Evolutionary conservation across 495 filamentous ascomycete genomes (phyloP), one percentile per base, ranked within the genome.

Genomic region (Trichoderma reesei): DNA sequence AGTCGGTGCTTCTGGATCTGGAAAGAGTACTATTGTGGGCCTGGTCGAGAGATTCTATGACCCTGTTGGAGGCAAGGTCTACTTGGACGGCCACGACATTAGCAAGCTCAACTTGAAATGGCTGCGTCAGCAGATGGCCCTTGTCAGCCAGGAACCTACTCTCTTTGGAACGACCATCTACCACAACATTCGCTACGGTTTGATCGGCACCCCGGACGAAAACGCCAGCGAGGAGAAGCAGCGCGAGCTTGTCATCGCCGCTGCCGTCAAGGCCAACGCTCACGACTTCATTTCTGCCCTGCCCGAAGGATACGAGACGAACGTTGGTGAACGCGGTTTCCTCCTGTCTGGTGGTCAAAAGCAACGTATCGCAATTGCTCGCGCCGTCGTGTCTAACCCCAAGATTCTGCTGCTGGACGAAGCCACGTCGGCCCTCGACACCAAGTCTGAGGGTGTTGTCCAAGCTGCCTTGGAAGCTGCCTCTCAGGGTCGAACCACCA

Each of bases 21-120:
- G 93, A 41, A 98, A 98, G 76, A 91, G 88, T 67, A 97, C 92
- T 0, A 89, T 97, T 18, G 88, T 97, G 34, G 92, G 91, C 0
- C 71, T 90, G 33, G 67, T 89, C 16, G 82, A 87, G 69, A 72
- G 88, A 63, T 88, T 82, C 79, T 90, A 90, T 68, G 76, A 82
- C 56, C 69, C 79, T 3, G 75, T 85, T 69, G 73, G 62, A 5
- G 81, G 85, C 41, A 69, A 79, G 3, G 75, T 80, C 14, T 76
- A 78, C 11, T 61, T 85, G 41, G 85, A 84, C 7, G 76, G 80
- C 3, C 76, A 75, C 5, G 80, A 81, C 38, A 66, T 91, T 34
- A 78, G 76, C 37, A 73, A 76, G 11, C 70, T 82, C 26, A 79
- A 88, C 64, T 69, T 85, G 5, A 83, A 83, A 63, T 88, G 86